A percentile compares a stretch with the other conserved stretches of the same genome.
phyloP scores from a whole-genome alignment of 345 rosid genomes.

The Rhodamnia argentea region DNA sequence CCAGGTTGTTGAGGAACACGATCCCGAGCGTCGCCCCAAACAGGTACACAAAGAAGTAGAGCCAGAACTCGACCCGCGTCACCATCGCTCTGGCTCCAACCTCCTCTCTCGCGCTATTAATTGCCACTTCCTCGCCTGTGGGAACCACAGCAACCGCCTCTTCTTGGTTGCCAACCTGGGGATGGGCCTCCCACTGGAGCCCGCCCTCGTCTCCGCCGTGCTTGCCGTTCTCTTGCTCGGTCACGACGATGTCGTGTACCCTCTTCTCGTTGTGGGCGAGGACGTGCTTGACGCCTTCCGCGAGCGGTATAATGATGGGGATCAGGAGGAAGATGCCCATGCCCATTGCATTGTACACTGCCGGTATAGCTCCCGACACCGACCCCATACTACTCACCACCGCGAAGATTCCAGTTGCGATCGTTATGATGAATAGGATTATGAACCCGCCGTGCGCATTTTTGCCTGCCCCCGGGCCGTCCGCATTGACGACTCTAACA shows the following conservation, averaged over 20 bases:
- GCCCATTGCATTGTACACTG: constrained; percentile 29
- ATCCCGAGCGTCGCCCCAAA: constrained; percentile 68
- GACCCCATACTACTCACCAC: constrained; percentile 43
- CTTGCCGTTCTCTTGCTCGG: neutral
- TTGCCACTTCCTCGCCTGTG: neutral
- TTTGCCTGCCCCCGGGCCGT: neutral
- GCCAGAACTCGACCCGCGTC: constrained; percentile 57
- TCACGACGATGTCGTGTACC: neutral
- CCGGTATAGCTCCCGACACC: constrained; percentile 7
- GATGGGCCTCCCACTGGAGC: neutral
- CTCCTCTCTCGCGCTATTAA: constrained; percentile 39
- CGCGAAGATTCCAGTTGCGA: constrained; percentile 58
- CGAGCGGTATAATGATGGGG: constrained; percentile 46
- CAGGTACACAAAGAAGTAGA: constrained; percentile 60
- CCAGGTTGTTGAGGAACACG: constrained; percentile 76
- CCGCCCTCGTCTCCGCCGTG: neutral
- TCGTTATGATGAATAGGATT: constrained; percentile 38
- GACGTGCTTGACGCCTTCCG: constrained; percentile 3
- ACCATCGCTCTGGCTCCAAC: constrained; percentile 52
- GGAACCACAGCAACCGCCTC: neutral
- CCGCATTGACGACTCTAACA: constrained; percentile 9
- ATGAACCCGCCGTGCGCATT: constrained; percentile 27
- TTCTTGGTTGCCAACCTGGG: neutral
- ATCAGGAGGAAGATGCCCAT: constrained; percentile 31
- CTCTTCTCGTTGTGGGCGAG: neutral